A percentile compares a stretch with the other conserved stretches of the same genome.
phyloP scores from a whole-genome alignment of 176 grass and related monocot species.

The Hyparrhenia diplandra region DNA sequence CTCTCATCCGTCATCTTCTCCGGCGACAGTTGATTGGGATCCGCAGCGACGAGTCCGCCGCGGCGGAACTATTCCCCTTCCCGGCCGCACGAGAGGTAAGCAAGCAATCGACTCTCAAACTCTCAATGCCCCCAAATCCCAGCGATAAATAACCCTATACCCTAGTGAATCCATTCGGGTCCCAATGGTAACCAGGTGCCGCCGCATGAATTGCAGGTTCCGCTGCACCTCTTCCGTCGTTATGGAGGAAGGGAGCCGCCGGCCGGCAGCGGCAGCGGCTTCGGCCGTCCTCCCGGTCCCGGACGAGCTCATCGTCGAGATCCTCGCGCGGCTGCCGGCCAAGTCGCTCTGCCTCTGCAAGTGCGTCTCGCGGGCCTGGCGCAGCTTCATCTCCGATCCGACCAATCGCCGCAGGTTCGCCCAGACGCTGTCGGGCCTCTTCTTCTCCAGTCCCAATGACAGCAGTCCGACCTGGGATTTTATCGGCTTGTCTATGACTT shows the following conservation, averaged over 20 bases:
- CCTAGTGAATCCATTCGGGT: neutral
- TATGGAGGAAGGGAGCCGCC: neutral
- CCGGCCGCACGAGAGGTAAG: too few relatives aligned
- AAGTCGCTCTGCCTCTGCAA: conserved; percentile 6
- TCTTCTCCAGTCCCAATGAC: neutral
- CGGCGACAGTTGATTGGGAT: too few relatives aligned
- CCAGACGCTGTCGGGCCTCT: neutral
- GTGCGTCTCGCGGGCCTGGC: conserved; percentile 9
- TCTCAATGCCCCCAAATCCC: too few relatives aligned
- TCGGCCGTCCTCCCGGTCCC: neutral
- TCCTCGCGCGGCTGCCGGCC: neutral
- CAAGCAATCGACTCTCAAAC: too few relatives aligned
- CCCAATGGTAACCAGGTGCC: neutral
- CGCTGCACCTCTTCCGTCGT: neutral
- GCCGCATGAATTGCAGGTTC: neutral
- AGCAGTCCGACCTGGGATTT: neutral
- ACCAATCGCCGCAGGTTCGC: neutral
- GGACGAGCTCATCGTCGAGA: neutral
- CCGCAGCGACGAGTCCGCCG: too few relatives aligned
- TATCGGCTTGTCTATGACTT: neutral
- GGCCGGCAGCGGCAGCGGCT: neutral
- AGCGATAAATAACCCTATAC: too few relatives aligned
- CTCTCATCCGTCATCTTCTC: too few relatives aligned
- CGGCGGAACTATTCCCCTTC: too few relatives aligned
- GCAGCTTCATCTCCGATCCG: neutral